Evolutionary conservation across 164 flowering plant species (phyloP).

Genomic region (Vitis riparia): DNA sequence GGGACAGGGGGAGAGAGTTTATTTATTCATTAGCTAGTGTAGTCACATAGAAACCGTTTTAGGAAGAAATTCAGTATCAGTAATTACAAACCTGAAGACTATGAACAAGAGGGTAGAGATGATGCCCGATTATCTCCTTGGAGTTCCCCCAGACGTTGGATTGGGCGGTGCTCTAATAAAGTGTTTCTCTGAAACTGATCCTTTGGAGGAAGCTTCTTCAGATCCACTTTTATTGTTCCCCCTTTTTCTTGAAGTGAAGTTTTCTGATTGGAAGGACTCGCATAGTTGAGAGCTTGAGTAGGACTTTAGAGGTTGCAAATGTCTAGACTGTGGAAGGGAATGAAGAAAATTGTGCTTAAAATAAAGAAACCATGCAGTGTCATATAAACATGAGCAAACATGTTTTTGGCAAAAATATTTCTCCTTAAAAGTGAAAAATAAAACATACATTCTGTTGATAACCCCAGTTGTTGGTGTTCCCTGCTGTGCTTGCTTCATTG

Average conservation of each 20-base stretch:
- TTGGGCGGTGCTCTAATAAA: too few relatives aligned
- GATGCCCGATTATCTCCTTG: conserved; percentile 10
- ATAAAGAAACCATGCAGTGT: neutral
- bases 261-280: neutral
- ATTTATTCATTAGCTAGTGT: neutral
- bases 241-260: neutral
- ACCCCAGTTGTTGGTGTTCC: neutral
- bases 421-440: neutral
- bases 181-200: neutral
- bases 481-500: conserved; percentile 9
- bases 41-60: neutral
- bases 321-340: conserved; percentile 1
- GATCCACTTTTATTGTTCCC: neutral
- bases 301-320: neutral
- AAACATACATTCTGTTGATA: conserved; percentile 13
- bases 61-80: neutral
- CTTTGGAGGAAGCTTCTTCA: neutral
- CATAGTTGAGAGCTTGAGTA: neutral
- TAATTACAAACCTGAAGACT: conserved; percentile 14
- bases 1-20: neutral
- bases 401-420: neutral
- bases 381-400: neutral
- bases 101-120: conserved; percentile 6
- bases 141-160: neutral
- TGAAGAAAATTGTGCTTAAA: neutral